Evolutionary conservation across 164 flowering plant genomes (phyloP).

Genomic region (Vitis riparia): DNA sequence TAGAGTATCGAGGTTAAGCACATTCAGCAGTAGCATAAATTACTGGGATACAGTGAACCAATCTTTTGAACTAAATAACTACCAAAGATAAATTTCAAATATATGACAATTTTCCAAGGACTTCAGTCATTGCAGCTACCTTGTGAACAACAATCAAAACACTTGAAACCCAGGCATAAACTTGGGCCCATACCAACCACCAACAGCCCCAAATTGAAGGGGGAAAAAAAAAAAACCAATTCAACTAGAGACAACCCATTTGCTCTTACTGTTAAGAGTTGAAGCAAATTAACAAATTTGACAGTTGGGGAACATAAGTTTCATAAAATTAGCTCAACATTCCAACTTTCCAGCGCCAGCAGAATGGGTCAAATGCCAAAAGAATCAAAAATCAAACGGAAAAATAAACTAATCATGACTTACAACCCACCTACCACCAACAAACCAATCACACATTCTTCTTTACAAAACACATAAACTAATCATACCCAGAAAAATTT

Average conservation of each 20-base stretch:
- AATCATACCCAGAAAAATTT: conserved; percentile 65
- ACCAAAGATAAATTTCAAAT: not conserved
- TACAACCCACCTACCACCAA: not conserved
- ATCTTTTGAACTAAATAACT: not conserved
- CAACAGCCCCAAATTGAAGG: not conserved
- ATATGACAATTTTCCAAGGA: not conserved
- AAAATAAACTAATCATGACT: not conserved
- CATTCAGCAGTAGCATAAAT: not conserved
- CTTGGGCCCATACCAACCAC: not conserved
- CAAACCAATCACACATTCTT: not conserved
- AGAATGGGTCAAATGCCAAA: not conserved
- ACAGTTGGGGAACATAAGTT: no score
- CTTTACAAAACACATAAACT: not conserved
- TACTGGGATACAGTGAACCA: not conserved
- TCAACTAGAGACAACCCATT: not conserved
- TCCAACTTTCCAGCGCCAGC: no score
- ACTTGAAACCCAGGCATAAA: not conserved
- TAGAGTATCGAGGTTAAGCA: no score
- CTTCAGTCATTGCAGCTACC: conserved; percentile 1
- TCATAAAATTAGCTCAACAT: no score
- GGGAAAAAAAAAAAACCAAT: not conserved
- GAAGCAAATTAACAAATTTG: not conserved
- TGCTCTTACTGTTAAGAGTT: not conserved
- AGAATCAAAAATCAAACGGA: not conserved
- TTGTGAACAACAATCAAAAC: not conserved